These are phyloP conservation scores for Populus hybrid DNA, from an alignment of 441 rosid genomes.

Conservation along the genomic window DNA sequence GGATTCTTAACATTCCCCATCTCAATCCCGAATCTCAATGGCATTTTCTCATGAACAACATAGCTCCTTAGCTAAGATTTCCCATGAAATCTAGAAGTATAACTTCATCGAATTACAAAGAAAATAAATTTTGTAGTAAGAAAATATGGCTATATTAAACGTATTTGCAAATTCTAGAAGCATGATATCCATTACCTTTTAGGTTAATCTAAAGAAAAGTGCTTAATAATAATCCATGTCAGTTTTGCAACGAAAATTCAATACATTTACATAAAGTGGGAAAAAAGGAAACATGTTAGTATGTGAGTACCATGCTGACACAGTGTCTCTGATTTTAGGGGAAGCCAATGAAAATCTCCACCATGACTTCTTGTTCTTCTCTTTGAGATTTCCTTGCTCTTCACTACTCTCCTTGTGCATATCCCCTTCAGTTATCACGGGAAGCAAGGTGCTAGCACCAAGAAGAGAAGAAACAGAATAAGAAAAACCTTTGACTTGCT, in stretches of 20 bases:
- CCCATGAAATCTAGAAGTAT: not conserved
- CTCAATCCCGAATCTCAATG: not conserved
- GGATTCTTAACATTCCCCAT: not conserved
- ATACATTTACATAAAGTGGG: not conserved
- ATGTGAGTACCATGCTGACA: constrained; percentile 46
- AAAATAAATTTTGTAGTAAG: not conserved
- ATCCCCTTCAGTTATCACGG: constrained; percentile 49
- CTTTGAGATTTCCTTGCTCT: constrained; percentile 37
- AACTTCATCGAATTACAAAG: not conserved
- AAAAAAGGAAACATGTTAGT: not conserved
- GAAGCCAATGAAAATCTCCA: constrained; percentile 82
- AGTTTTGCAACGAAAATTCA: constrained; percentile 3
- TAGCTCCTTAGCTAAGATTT: not conserved
- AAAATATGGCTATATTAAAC: not conserved
- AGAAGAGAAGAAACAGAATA: constrained; percentile 87
- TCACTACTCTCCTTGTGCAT: constrained; percentile 30
- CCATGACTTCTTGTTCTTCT: constrained; percentile 63
- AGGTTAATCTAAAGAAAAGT: constrained; percentile 2
- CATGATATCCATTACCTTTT: not conserved
- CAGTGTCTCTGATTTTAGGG: constrained; percentile 62
- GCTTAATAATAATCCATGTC: not conserved
- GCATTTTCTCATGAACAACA: not conserved
- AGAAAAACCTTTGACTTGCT: constrained; percentile 95
- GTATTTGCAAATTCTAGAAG: not conserved
- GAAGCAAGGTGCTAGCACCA: constrained; percentile 69